Percentiles rank a stretch among this genome's conserved stretches.
Conservation (phyloP, 2,329 filamentous ascomycete genomes). For the Exophiala bonariae region DNA sequence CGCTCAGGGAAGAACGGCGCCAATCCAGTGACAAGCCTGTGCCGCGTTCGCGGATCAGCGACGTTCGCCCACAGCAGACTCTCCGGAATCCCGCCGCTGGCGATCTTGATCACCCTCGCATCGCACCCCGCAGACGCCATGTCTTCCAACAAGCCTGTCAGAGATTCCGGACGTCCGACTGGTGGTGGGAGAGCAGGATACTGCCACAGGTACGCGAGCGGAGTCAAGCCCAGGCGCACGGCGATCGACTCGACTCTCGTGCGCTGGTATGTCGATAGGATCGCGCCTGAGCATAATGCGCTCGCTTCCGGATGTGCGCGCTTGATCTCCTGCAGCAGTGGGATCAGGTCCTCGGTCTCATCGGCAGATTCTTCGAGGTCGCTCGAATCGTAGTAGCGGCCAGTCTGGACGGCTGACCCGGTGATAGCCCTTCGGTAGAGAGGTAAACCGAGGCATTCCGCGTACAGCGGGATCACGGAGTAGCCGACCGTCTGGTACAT, state of each 20-base stretch:
- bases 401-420: slow-evolving; percentile 69
- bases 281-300: slow-evolving; percentile 86
- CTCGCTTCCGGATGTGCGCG: slow-evolving; percentile 74
- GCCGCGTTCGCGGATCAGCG: slow-evolving; percentile 53
- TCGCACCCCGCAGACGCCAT: slow-evolving; percentile 79
- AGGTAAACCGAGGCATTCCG: slow-evolving; percentile 73
- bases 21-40: slow-evolving; percentile 50
- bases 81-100: slow-evolving; percentile 83
- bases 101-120: slow-evolving; percentile 92
- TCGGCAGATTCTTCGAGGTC: slow-evolving; percentile 47
- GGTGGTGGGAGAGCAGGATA: slow-evolving; percentile 70
- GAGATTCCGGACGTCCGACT: slow-evolving; percentile 28
- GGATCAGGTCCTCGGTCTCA: slow-evolving; percentile 85
- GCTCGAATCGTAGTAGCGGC: slow-evolving; percentile 65
- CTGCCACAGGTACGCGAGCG: slow-evolving; percentile 90
- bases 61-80: slow-evolving; percentile 79
- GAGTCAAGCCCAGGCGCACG: slow-evolving; percentile 74
- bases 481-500: slow-evolving; percentile 99
- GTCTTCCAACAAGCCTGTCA: slow-evolving; percentile 66
- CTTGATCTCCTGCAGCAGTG: slow-evolving; percentile 69
- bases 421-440: slow-evolving; percentile 78
- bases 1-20: slow-evolving; percentile 55
- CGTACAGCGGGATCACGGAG: slow-evolving; percentile 80
- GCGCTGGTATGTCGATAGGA: slow-evolving; percentile 92
- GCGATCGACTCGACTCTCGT: slow-evolving; percentile 94